A percentile compares a stretch with the other conserved stretches of the same genome.
Evolutionary conservation across 2,329 filamentous ascomycete genomes (phyloP).

Genomic region (Alternaria ethzedia): DNA sequence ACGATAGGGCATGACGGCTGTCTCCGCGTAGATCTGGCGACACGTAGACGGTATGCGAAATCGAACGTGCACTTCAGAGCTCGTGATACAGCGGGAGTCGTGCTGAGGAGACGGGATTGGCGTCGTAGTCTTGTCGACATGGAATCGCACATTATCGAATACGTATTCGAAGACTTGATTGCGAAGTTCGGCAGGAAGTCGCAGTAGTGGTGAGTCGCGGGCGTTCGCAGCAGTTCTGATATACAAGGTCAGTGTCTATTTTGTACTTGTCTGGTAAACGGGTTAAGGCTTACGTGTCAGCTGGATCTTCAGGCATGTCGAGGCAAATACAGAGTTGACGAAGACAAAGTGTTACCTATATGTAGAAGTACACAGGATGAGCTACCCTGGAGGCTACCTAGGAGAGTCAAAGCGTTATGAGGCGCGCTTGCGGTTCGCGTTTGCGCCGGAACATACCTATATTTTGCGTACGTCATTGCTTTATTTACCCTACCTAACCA

Average conservation of each 20-base stretch:
- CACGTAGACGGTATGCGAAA: background rate
- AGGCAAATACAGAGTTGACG: background rate
- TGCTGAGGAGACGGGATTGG: background rate
- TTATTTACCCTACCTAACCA: background rate
- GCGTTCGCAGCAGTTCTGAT: constrained; percentile 3
- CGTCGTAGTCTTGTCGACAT: background rate
- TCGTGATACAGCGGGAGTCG: background rate
- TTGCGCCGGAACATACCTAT: background rate
- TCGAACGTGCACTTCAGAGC: background rate
- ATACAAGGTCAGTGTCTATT: background rate
- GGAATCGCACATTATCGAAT: background rate
- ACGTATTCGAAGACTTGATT: constrained; percentile 8
- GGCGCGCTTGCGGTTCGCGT: background rate
- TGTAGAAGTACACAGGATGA: background rate
- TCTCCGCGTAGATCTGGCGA: background rate
- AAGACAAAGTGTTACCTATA: background rate
- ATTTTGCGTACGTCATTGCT: background rate
- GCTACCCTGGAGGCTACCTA: background rate
- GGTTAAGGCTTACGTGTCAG: background rate
- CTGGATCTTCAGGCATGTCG: background rate
- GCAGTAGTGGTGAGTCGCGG: constrained; percentile 14
- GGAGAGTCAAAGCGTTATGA: background rate
- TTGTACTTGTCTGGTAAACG: background rate
- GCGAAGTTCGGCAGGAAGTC: constrained; percentile 17
- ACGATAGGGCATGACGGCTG: background rate